Base-by-base conservation (phyloP, 2,329 filamentous ascomycete species). In the Venturia effusa region DNA sequence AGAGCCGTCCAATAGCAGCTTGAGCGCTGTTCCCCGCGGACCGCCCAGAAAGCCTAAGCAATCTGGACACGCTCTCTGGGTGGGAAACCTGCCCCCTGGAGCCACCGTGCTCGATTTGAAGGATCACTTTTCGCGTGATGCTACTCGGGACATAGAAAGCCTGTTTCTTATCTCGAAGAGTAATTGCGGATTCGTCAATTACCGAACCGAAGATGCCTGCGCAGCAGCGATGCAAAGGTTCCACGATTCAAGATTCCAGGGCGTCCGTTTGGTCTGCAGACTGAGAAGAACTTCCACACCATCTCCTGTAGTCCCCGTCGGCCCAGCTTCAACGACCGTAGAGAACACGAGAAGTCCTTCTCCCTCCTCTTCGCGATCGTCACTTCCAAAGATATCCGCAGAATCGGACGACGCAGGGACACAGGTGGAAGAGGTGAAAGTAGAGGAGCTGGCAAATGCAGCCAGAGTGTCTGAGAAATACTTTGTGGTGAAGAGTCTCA, bases 141-240 rank as follows among this genome's bases (percentile, higher is more conserved):
- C 90, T 0, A 83, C 81, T 0, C 84, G 80, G 51, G 83, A 92
- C 1, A 84, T 97, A 27, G 89, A 96, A 72, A 96, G 92, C 59
- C 79, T 97, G 0, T 97, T 97, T 68, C 78, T 97, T 41, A 97
- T 97, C 48, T 93, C 92, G 0, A 97, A 97, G 74, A 97, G 92
- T 73, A 97, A 97, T 72, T 97, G 93, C 71, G 93, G 92, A 0
- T 97, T 97, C 77, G 91, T 96, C 68, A 97, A 97, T 71, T 97
- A 95, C 74, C 89, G 87, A 67, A 88, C 90, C 61, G 92, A 96
- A 70, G 77, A 80, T 3, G 85, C 86, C 5, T 97, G 92, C 71
- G 77, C 83, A 7, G 81, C 84, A 10, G 93, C 93, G 0, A 90
- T 96, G 78, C 83, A 86, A 57, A 86, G 90, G 68, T 88, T 97